Conservation (phyloP, 1,284 basidiomycete genomes). For the Tilletiaria anomala region DNA sequence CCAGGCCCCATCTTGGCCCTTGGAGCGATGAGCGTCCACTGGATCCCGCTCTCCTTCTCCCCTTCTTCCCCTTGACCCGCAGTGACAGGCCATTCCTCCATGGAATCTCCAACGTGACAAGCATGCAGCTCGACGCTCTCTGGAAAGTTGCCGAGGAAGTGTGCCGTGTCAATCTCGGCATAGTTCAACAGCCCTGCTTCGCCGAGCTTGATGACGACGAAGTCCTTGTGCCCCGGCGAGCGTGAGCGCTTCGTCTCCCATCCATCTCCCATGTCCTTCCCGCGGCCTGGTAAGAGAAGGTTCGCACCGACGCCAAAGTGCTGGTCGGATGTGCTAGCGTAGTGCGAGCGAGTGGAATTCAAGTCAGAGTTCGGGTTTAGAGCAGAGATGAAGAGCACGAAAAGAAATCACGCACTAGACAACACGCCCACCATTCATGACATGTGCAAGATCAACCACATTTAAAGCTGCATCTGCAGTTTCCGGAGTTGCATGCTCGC, state of each 20-base stretch:
- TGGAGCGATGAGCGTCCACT: constrained; percentile 62
- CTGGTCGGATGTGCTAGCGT: constrained; percentile 62
- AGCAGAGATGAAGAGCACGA: neutral
- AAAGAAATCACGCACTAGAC: too few relatives aligned
- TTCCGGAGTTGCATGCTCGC: constrained; percentile 15
- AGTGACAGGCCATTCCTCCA: constrained; percentile 5
- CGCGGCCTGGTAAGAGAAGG: constrained; percentile 75
- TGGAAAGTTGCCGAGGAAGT: constrained; percentile 93
- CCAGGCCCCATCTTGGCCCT: constrained; percentile 74
- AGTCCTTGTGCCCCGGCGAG: constrained; percentile 65
- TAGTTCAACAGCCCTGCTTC: constrained; percentile 53
- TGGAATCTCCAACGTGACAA: constrained; percentile 33
- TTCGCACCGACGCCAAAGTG: constrained; percentile 88
- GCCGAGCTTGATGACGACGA: constrained; percentile 66
- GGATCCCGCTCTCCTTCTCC: constrained; percentile 8
- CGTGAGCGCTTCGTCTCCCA: constrained; percentile 94
- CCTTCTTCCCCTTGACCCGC: constrained; percentile 3
- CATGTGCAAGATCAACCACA: constrained; percentile 71
- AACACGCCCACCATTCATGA: constrained; percentile 72
- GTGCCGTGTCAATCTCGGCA: constrained; percentile 79
- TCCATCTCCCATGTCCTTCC: constrained; percentile 84
- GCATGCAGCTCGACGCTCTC: constrained; percentile 66
- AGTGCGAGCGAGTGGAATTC: constrained; percentile 1
- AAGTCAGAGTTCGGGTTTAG: neutral
- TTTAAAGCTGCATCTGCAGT: constrained; percentile 26